Evolutionary conservation across 306 rosid species (phyloP), one percentile per base, ranked within the genome.

Genomic region (Quercus wislizeni): DNA sequence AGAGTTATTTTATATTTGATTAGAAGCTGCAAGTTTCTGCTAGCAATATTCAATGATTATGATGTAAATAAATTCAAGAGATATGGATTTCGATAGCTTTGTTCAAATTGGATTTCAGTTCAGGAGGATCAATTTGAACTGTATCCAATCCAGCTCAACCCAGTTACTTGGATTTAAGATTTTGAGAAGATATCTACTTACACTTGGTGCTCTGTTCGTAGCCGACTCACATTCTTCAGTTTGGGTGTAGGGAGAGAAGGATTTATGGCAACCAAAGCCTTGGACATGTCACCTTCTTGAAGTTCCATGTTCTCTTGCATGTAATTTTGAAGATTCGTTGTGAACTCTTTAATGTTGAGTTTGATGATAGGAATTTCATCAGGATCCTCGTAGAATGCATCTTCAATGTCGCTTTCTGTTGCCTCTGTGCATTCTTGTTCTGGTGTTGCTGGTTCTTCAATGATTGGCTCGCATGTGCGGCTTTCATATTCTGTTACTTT

Each of bases 151-250:
- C 38, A 35, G 72, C 28, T 9, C 72, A 64, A n/a, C 70, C 23
- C 46, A 30, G 72, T n/a, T 51, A 27, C 54, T 52, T 73, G 17
- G 43, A 55, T 28, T 62, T 76, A n/a, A n/a, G 76, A 35, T 27
- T 64, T 54, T 14, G 31, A 43, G 23, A 15, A 10, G 27, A 56
- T 64, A 69, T 79, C 31, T 75, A 85, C 98, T 90, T 83, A 95
- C 99, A 92, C 99, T 76, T 83, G 97, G 84, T 95, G 99, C 85
- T 95, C 99, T 71, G 99, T 95, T 68, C 98, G 86, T 79, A 95
- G 89, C 85, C 92, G 88, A 84, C 88, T 92, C 86, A 90, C 87
- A 77, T 89, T 83, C 97, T 92, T 95, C 84, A 90, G 84, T 82
- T 89, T 92, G 72, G 90, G 90, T 64, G 87, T 82, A 76, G 97